Base-by-base conservation (phyloP, 108 stramenopile genomes). In the Epipyxis sp. region DNA sequence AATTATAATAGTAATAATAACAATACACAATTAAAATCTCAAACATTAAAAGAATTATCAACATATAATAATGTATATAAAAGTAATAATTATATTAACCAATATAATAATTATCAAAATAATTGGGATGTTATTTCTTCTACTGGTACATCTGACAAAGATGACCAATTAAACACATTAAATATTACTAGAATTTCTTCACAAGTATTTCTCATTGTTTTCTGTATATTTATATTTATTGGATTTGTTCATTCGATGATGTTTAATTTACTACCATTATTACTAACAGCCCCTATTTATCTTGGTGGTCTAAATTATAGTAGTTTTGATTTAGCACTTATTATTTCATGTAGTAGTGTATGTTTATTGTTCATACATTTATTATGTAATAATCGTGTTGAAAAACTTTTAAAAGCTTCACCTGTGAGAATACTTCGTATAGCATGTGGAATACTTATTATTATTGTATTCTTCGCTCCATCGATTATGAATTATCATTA, bases 101-200 rank as follows among this genome's bases (percentile, higher is more conserved):
- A n/a, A n/a, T n/a, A n/a, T n/a, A n/a, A n/a, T n/a, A n/a, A n/a
- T n/a, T n/a, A n/a, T n/a, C n/a, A n/a, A n/a, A n/a, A n/a, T n/a
- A n/a, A 57, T n/a, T 67, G 65, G 42, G 65, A 6, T 42, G 65
- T 67, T 42, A 20, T 67, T n/a, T 57, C 65, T 67, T 13, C 42
- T 13, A 67, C 20, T 13, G 65, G 65, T 20, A 6, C 6, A 20
- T 20, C 65, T 13, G 13, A 20, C 42, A 43, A 67, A 13, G 13
- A 67, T 13, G 65, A 6, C 6, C 41, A 67, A 50, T 6, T 6
- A 50, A 50, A 6, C 13, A 67, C 20, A 13, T 6, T 20, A 20
- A 6, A 39, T 67, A 37, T 74, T 27, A 57, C 10, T 13, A 74
- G 43, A 37, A 37, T 57, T 27, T 39, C 71, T 10, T 3, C 71